Evolutionary conservation across 495 filamentous ascomycete species (phyloP).

Genomic region (Cudoniella acicularis): DNA sequence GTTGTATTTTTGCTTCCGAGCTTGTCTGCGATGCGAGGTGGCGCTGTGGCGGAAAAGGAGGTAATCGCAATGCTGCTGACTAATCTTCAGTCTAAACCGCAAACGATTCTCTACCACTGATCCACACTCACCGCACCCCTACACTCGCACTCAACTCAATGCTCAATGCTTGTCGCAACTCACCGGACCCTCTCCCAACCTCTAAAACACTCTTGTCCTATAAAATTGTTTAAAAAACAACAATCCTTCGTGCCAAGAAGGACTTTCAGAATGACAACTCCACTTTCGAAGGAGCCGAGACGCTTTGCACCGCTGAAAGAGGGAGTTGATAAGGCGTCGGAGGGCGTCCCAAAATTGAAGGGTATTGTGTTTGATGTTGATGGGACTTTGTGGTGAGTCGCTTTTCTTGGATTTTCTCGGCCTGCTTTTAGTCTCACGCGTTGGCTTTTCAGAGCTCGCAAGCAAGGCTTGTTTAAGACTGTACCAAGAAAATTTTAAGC

Average conservation of each 20-base stretch:
- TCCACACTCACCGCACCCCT: neutral
- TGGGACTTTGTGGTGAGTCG: constrained; percentile 80
- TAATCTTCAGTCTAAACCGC: neutral
- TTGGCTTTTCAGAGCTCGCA: neutral
- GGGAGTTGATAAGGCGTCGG: constrained; percentile 15
- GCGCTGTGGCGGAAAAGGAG: too few species aligned
- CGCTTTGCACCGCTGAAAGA: constrained; percentile 46
- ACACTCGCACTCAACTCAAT: neutral
- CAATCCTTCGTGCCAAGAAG: neutral
- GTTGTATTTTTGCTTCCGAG: too few species aligned
- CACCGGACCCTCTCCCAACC: neutral
- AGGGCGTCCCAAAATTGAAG: constrained; percentile 55
- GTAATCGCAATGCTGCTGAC: too few species aligned
- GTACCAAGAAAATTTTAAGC: too few species aligned
- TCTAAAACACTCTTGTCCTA: neutral
- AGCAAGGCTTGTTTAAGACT: neutral
- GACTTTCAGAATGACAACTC: constrained; percentile 17
- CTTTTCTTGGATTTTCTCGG: neutral
- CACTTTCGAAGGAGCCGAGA: constrained; percentile 21
- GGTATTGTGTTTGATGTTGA: constrained; percentile 95
- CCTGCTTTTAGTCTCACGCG: neutral
- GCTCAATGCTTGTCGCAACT: neutral
- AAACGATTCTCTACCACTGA: neutral
- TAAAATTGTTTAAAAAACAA: neutral
- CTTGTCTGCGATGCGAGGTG: too few species aligned